Conservation (phyloP, 169 alveolate genomes). For the Eimeria falciformis region DNA sequence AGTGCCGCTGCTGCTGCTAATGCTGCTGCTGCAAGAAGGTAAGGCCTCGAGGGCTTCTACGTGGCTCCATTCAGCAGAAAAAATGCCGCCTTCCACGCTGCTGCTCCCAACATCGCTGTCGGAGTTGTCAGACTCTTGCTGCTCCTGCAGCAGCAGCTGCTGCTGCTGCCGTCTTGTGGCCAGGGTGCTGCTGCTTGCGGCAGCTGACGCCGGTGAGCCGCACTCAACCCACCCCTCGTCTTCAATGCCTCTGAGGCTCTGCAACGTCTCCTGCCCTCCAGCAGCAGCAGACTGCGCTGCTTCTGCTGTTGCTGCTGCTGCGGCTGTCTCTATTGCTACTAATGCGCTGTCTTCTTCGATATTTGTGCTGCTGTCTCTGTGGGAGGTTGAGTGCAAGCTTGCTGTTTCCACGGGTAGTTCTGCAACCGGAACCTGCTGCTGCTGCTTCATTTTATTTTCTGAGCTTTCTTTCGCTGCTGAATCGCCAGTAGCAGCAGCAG, state of each 20-base stretch:
- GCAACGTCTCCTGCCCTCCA: not conserved
- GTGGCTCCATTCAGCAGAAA: constrained; percentile 28
- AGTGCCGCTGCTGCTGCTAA: not conserved
- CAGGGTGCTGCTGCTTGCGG: constrained; percentile 1
- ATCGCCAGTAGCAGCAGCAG: not conserved
- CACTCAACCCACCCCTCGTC: constrained; percentile 21
- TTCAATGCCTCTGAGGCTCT: not conserved
- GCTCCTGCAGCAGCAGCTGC: not conserved
- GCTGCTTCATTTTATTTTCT: not conserved
- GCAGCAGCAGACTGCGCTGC: not conserved
- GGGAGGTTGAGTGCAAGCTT: not conserved
- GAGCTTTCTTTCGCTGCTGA: not conserved
- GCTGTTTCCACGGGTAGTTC: not conserved
- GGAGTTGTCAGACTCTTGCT: not conserved
- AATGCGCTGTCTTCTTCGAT: not conserved
- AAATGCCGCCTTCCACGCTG: constrained; percentile 1
- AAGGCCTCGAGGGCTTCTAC: constrained; percentile 24
- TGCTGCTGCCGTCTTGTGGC: not conserved
- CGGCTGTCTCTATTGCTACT: not conserved
- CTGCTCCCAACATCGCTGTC: not conserved
- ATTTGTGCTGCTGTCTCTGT: not conserved
- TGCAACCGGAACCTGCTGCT: constrained; percentile 23
- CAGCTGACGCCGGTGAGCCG: not conserved
- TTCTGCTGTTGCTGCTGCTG: not conserved
- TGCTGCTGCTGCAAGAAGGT: constrained; percentile 31